Base-by-base conservation (phyloP, 1,139 yeast species). In the Groenewaldozyma sp. region DNA sequence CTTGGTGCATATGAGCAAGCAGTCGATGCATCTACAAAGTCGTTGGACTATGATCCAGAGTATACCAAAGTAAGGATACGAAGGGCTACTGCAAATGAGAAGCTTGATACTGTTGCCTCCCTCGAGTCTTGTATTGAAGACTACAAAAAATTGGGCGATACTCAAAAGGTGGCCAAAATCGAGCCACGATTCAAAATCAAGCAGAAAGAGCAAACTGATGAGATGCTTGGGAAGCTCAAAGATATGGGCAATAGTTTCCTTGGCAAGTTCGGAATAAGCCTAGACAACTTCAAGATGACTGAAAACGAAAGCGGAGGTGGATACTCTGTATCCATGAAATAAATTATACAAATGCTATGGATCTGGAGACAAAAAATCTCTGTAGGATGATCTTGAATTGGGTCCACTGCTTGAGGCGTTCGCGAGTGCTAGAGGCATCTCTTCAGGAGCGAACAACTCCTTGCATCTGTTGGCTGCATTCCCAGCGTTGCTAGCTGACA, bases 1-100 rank as follows among this genome's bases (percentile, higher is more conserved):
- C 56, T 78, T 45, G 93, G 82, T 49, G 74, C 76, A 49, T 82
- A 80, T 60, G 88, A 88, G 4, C 68, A 72, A 40, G 82, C 91
- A 1, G 73, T 82, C 3, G 65, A 62, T 14, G 87, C 82, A 52
- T 76, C 91, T 54, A 71, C 75, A 31, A 61, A 63, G 21, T 78
- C 94, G 0, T 60, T 83, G 34, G 69, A 68, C 34, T 54, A 75
- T 3, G 82, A 83, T 52, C 68, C 74, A 1, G 58, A 64, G 28
- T 78, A 80, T 54, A 58, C 74, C 36, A 84, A 83, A 58, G 87
- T 83, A 0, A 73, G 80, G 54, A 64, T 65, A 39, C 70, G 95
- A 49, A 71, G 86, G 47, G 91, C 88, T 1, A 71, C 77, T 13
- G 75, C 93, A 0, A 66, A 76, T 47, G 75, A 56, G 35, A 43